These are phyloP conservation scores for Solanum chiquidenum DNA, from an alignment of 257 asterid genomes.

Conservation along the genomic window DNA sequence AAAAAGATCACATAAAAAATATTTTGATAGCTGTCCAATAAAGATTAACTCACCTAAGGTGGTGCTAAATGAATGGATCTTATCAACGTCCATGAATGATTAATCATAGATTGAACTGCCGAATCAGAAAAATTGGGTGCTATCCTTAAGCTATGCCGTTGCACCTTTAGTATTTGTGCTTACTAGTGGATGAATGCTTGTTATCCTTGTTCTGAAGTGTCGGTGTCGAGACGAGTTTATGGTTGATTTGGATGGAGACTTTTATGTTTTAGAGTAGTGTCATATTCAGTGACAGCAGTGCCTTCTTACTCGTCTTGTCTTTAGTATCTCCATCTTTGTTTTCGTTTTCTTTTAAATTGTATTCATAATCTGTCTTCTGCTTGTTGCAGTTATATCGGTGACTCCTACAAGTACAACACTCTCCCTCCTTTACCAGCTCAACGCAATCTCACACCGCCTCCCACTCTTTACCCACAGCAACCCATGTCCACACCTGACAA, in stretches of 20 bases:
- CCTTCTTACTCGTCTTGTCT: background rate
- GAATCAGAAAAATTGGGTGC: too few species aligned
- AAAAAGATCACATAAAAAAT: background rate
- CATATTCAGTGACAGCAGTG: background rate
- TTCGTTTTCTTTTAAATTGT: background rate
- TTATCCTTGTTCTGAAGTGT: background rate
- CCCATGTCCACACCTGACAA: constrained; percentile 89
- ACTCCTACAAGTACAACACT: constrained; percentile 55
- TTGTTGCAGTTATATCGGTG: constrained; percentile 39
- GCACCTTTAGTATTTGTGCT: background rate
- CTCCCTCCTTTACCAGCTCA: constrained; percentile 97
- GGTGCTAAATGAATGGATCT: too few species aligned
- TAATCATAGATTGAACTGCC: too few species aligned
- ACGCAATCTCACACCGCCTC: constrained; percentile 88
- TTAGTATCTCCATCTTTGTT: background rate
- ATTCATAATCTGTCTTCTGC: background rate
- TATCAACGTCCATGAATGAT: too few species aligned
- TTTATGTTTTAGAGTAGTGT: background rate
- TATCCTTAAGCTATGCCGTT: background rate
- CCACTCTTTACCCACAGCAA: constrained; percentile 94
- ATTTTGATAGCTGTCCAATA: background rate
- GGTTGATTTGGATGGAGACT: background rate
- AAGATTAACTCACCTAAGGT: background rate
- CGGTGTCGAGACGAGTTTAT: background rate
- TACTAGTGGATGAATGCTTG: background rate